phyloP scores from a whole-genome alignment of 208 protist genomes.

The Tritrichomonas musculus region DNA sequence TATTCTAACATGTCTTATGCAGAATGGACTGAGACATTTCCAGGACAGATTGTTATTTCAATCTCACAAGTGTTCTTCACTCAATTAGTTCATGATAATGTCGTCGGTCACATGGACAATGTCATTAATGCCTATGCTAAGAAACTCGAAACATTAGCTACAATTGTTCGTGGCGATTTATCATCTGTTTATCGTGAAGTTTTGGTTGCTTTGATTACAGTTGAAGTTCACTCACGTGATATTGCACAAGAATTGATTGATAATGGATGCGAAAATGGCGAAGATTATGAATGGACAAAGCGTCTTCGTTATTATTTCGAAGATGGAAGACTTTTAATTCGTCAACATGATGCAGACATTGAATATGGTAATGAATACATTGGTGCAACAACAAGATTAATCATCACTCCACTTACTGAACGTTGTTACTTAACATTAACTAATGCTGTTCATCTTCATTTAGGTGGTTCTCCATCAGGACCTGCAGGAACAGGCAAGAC shows the following conservation, averaged over 20 bases:
- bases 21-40: constrained; percentile 77
- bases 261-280: constrained; percentile 60
- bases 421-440: constrained; percentile 70
- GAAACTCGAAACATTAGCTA: constrained; percentile 79
- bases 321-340: constrained; percentile 54
- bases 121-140: constrained; percentile 82
- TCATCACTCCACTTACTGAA: constrained; percentile 57
- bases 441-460: constrained; percentile 55
- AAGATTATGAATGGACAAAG: constrained; percentile 81
- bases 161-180: constrained; percentile 72
- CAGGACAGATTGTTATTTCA: constrained; percentile 77
- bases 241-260: constrained; percentile 59
- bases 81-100: background rate
- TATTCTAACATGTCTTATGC: constrained; percentile 54
- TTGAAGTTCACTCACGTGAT: constrained; percentile 81
- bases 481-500: constrained; percentile 67
- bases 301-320: constrained; percentile 46
- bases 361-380: constrained; percentile 57
- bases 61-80: constrained; percentile 66
- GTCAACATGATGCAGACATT: constrained; percentile 46
- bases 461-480: constrained; percentile 60
- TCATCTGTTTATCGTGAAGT: constrained; percentile 70
- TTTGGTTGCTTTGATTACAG: constrained; percentile 93
- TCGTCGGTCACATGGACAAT: constrained; percentile 53
- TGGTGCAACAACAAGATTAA: constrained; percentile 56